phyloP scores from a whole-genome alignment of 768 basidiomycete genomes.

The Tylopilus sp. region DNA sequence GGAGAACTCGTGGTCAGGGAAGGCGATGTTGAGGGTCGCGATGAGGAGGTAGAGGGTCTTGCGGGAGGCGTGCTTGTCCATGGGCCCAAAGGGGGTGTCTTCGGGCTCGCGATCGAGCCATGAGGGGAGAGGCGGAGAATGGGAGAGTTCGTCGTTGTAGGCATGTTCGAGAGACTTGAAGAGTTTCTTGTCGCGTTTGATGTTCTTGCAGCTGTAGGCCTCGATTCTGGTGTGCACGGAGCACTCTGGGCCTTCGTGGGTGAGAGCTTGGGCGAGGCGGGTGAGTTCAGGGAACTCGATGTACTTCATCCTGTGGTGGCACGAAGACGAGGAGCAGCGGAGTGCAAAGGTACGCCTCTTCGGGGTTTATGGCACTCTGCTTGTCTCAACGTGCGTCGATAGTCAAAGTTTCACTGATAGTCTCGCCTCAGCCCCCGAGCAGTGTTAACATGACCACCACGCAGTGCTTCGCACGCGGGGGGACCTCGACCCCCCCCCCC shows the following conservation, averaged over 20 bases:
- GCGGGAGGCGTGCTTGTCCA: slow-evolving; percentile 77
- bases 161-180: slow-evolving; percentile 89
- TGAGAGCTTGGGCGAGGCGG: slow-evolving; percentile 72
- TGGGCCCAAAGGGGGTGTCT: slow-evolving; percentile 86
- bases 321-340: neutral
- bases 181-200: slow-evolving; percentile 94
- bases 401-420: no score
- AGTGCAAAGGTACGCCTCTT: neutral
- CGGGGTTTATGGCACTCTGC: neutral
- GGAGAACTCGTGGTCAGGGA: slow-evolving; percentile 97
- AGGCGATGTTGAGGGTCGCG: slow-evolving; percentile 94
- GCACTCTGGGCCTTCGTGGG: slow-evolving; percentile 85
- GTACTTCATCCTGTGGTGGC: slow-evolving; percentile 66
- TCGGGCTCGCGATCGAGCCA: slow-evolving; percentile 72
- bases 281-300: slow-evolving; percentile 81
- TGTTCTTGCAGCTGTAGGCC: slow-evolving; percentile 97
- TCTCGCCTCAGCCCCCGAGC: no score
- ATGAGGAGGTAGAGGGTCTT: slow-evolving; percentile 97
- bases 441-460: no score
- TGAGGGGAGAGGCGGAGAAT: slow-evolving; percentile 81
- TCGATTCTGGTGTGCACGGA: slow-evolving; percentile 90
- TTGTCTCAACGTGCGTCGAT: neutral
- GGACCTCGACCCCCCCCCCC: no score
- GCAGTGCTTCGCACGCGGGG: neutral
- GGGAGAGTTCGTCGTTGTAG: slow-evolving; percentile 71